Evolutionary conservation across 768 basidiomycete genomes (phyloP), one percentile per base, ranked within the genome.

Genomic region (Pleurotus giganteus): DNA sequence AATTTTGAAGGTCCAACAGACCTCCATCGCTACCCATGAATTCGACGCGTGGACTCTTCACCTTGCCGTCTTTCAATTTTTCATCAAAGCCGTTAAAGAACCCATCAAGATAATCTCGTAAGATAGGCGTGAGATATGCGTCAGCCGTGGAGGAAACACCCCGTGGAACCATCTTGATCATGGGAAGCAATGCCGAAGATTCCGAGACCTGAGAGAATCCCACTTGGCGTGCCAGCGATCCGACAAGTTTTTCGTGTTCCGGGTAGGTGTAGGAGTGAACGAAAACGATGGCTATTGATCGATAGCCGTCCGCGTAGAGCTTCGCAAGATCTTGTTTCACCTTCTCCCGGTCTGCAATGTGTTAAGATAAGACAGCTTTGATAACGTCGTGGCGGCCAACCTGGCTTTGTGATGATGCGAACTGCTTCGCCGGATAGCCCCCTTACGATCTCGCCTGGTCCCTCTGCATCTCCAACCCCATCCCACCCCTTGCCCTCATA

Each of bases 1-100:
- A 98, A 63, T 91, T 89, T 55, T 81, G 69, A 11, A 89, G 70
- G 65, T 92, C 89, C 21, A 93, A 73, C 8, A 95, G 72, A 5
- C 91, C 91, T 4, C 93, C 96, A 63, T 98, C 95, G 53, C 89
- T 91, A 31, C 88, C 89, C 96, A 98, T 98, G 65, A 98, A 98
- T 65, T 95, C 94, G 28, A 97, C 93, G 2, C 91, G 73, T 1
- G 86, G 84, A 54, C 82, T 85, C 36, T 72, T 71, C 54, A 83
- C 54, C 12, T 68, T 69, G 3, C 86, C 84, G 58, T 84, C 84
- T 64, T 75, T 77, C 57, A 93, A 74, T 62, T 85, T 84, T 37
- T 75, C 77, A 57, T 95, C 92, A 61, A 98, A 97, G 0, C 94
- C 94, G 32, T 74, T 70, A 69, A 94, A 96, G 75, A 98, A 98